Conservation (phyloP, 2,329 filamentous ascomycete genomes). For the Diaporthe ampelina region DNA sequence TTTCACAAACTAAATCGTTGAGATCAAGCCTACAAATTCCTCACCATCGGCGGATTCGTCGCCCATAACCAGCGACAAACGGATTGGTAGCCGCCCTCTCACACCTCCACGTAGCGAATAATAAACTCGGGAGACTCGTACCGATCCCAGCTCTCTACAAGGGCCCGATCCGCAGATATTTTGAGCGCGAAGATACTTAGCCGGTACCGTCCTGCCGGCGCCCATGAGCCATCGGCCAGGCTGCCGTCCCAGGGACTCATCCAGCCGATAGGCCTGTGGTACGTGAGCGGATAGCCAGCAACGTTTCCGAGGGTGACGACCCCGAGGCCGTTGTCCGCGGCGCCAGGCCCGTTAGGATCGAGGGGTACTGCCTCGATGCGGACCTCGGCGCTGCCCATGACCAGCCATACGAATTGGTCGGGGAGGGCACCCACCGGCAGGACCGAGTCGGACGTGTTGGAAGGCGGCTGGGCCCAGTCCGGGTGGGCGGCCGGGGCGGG, state of each 20-base stretch:
- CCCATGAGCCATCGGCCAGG: constrained; percentile 44
- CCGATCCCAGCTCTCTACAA: constrained; percentile 24
- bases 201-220: constrained; percentile 46
- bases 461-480: constrained; percentile 15
- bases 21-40: no score
- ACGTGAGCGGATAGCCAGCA: constrained; percentile 42
- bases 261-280: constrained; percentile 34
- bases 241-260: constrained; percentile 44
- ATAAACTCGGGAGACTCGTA: constrained; percentile 27
- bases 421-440: constrained; percentile 6
- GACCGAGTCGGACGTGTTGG: constrained; percentile 24
- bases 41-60: not conserved
- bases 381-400: constrained; percentile 23
- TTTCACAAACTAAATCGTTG: not conserved
- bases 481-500: constrained; percentile 26
- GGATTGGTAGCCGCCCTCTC: not conserved
- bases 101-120: not conserved
- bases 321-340: not conserved
- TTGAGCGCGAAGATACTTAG: constrained; percentile 46
- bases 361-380: constrained; percentile 21
- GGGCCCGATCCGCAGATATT: constrained; percentile 45
- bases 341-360: not conserved
- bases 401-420: constrained; percentile 18
- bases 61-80: not conserved
- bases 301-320: constrained; percentile 42